Percentiles rank a stretch among this genome's conserved stretches.
These are phyloP conservation scores for Cyclospora cayetanensis DNA, from an alignment of 169 alveolate genomes.

Conservation along the genomic window DNA sequence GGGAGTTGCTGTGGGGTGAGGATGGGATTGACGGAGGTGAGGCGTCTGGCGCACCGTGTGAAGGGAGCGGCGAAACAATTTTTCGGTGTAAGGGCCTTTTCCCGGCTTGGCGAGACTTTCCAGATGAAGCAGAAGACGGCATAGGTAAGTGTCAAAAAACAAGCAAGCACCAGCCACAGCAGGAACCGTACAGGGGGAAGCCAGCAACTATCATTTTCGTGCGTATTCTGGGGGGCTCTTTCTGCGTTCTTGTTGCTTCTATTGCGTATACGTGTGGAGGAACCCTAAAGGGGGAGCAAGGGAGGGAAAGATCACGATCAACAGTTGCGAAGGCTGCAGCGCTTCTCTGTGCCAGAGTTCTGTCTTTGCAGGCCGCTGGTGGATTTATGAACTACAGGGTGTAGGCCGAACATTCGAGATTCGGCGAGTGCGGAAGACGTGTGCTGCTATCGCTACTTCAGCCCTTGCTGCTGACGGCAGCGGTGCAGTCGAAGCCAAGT, in stretches of 20 bases:
- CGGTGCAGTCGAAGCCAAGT: not conserved
- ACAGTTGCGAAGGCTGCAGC: not conserved
- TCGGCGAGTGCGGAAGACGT: not conserved
- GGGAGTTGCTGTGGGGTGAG: not conserved
- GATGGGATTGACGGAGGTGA: not conserved
- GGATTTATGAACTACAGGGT: slow-evolving; percentile 50
- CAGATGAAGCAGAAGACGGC: not conserved
- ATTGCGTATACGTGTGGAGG: too few relatives aligned
- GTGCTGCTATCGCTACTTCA: not conserved
- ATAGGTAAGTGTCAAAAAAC: not conserved
- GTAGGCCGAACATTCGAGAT: slow-evolving; percentile 34
- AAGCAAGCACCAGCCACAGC: slow-evolving; percentile 16
- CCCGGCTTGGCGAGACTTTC: slow-evolving; percentile 12
- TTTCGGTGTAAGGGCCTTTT: slow-evolving; percentile 42
- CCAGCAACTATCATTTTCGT: too few relatives aligned
- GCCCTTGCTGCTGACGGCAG: not conserved
- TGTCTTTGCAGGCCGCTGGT: slow-evolving; percentile 15
- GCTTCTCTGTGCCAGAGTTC: not conserved
- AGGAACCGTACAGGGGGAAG: too few relatives aligned
- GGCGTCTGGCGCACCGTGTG: not conserved
- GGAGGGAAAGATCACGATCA: not conserved
- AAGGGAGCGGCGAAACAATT: not conserved
- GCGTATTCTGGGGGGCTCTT: too few relatives aligned
- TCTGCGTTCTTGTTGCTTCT: too few relatives aligned
- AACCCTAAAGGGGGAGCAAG: too few relatives aligned